phyloP scores from a whole-genome alignment of 2,329 filamentous ascomycete species.

The Neofusicoccum sp. region DNA sequence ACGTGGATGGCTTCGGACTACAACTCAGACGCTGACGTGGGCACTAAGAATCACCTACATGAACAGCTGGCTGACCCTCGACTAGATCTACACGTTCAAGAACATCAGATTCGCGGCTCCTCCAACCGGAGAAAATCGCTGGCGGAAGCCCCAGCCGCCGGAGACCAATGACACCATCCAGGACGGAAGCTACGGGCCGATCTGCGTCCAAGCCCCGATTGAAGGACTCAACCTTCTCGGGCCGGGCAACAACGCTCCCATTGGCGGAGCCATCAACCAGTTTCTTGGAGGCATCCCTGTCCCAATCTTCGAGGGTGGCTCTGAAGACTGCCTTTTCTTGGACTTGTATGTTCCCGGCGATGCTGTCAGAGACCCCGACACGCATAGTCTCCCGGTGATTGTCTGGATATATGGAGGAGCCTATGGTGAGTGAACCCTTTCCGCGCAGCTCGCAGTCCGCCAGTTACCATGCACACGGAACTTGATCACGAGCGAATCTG shows the following conservation, averaged over 20 bases:
- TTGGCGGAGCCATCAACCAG: conserved; percentile 12
- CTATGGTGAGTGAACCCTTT: background rate
- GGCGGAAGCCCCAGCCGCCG: conserved; percentile 19
- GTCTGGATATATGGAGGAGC: conserved; percentile 13
- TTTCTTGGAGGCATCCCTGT: conserved; percentile 7
- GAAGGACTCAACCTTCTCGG: conserved; percentile 13
- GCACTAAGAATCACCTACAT: background rate
- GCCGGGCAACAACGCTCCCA: conserved; percentile 16
- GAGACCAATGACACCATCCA: conserved; percentile 6
- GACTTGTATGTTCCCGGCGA: conserved; percentile 16
- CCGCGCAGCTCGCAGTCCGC: too few species aligned
- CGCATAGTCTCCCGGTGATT: background rate
- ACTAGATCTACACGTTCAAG: conserved; percentile 22
- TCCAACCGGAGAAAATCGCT: conserved; percentile 31
- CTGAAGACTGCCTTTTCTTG: conserved; percentile 15
- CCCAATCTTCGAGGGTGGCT: conserved; percentile 7
- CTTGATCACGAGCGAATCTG: too few species aligned
- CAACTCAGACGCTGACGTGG: conserved; percentile 12
- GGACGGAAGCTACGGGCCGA: conserved; percentile 19
- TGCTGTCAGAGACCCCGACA: conserved; percentile 5
- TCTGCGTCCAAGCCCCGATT: conserved; percentile 14
- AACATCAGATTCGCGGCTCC: conserved; percentile 33
- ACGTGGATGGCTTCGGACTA: conserved; percentile 11
- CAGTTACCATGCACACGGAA: too few species aligned
- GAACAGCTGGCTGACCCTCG: background rate